Conservation (phyloP, 495 filamentous ascomycete species). For the Penicillium desertorum region DNA sequence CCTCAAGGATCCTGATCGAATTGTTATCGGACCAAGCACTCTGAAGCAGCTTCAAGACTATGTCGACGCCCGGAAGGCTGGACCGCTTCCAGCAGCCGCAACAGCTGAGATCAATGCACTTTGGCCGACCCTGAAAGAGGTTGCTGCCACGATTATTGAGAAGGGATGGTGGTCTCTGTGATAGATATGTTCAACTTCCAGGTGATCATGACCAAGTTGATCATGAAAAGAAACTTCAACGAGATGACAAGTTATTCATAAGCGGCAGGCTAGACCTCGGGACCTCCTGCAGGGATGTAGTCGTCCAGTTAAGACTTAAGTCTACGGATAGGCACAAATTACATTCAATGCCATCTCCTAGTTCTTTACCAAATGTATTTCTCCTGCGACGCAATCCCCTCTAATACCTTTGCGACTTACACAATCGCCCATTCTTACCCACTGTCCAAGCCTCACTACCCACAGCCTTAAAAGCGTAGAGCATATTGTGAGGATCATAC, state of each 20-base stretch:
- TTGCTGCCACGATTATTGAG: slow-evolving; percentile 10
- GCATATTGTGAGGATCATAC: neutral
- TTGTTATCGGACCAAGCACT: slow-evolving; percentile 34
- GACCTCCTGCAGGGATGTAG: neutral
- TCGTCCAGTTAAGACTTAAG: neutral
- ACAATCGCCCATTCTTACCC: neutral
- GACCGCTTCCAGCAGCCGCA: slow-evolving; percentile 2
- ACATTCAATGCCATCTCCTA: neutral
- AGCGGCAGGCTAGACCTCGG: neutral
- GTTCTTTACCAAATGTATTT: neutral
- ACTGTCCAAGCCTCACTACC: neutral
- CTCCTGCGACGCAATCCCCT: neutral
- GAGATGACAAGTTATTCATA: neutral
- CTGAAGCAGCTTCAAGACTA: slow-evolving; percentile 21
- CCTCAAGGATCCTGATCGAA: slow-evolving; percentile 23
- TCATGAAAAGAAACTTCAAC: neutral
- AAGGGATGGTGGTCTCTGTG: slow-evolving; percentile 18
- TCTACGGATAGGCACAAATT: neutral
- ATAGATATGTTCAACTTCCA: neutral
- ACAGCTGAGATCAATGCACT: slow-evolving; percentile 1
- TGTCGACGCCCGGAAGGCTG: slow-evolving; percentile 10
- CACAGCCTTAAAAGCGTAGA: neutral
- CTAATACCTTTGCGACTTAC: neutral
- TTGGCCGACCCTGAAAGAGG: slow-evolving; percentile 5
- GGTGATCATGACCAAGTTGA: neutral